Evolutionary conservation across 306 rosid species (phyloP), one percentile per base, ranked within the genome.

Genomic region (Sesbania bispinosa): DNA sequence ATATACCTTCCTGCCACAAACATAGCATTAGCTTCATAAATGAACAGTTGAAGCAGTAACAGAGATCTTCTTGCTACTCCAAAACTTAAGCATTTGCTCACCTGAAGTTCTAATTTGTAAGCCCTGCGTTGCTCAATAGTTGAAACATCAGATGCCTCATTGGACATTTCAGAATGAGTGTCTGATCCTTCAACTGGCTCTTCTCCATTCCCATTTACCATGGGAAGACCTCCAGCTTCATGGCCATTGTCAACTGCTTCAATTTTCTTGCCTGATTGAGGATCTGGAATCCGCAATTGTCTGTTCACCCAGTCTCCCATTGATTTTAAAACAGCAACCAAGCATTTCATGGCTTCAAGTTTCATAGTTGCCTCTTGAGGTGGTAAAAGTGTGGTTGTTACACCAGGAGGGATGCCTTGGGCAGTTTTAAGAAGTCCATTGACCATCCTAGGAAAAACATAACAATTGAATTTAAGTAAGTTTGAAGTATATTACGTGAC

Each of bases 1-100:
- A 95, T 86, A 95, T 95, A 82, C 97, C 99, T 89, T 95, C 97
- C 99, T 95, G 99, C 93, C 96, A 95, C 67, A 89, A 86, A 77
- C 80, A 53, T 71, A 32, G 69, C 62, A 82, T 92, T 76, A 88
- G 89, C 65, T 79, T 84, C 80, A 77, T 41, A 24, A 45, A 67
- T 36, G 39, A 35, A 35, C 39, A n/a, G n/a, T 68, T 21, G 55
- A 72, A 70, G 80, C n/a, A 66, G 53, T 43, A 76, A 46, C 54
- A 36, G 54, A 67, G 77, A 77, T 61, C 63, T 77, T 47, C 75
- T 36, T 63, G 62, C 66, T 18, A 65, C 54, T 35, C 48, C 65
- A 76, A 81, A 65, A 62, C 35, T 54, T 9, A 5, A 1, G 63
- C 67, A 41, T 13, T 50, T 59, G 48, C 86, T 77, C 80, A 95